These are phyloP conservation scores for Fusarium pininemorale DNA, from an alignment of 2,329 filamentous ascomycete genomes.

Conservation along the genomic window DNA sequence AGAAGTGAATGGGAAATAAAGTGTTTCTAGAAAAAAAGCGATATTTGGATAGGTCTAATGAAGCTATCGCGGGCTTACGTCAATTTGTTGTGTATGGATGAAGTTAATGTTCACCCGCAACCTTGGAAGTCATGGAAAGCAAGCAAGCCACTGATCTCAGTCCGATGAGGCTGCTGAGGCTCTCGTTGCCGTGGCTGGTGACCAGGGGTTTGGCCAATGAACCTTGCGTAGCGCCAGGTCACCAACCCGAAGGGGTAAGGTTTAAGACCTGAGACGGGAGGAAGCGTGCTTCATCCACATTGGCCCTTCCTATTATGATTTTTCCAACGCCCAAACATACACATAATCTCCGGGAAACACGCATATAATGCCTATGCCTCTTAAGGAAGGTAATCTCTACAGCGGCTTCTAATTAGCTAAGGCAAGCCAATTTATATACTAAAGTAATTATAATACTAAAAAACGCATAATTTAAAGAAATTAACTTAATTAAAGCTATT, in stretches of 20 bases:
- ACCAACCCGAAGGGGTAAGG: slow-evolving; percentile 12
- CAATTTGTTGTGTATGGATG: slow-evolving; percentile 21
- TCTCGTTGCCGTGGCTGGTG: slow-evolving; percentile 39
- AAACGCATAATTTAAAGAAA: too few species aligned
- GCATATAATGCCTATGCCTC: too few species aligned
- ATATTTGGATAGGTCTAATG: neutral
- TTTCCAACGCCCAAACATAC: too few species aligned
- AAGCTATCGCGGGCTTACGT: slow-evolving; percentile 26
- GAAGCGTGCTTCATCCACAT: slow-evolving; percentile 26
- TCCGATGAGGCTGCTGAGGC: slow-evolving; percentile 40
- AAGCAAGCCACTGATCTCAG: slow-evolving; percentile 32
- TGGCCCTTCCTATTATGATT: neutral
- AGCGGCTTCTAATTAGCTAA: too few species aligned
- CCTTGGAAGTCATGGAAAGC: slow-evolving; percentile 17
- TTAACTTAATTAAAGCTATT: too few species aligned
- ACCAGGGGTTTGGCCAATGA: slow-evolving; percentile 23
- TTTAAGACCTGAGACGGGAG: slow-evolving; percentile 9
- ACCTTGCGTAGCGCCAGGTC: neutral
- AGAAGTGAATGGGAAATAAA: neutral
- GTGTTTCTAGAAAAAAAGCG: neutral
- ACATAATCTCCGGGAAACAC: too few species aligned
- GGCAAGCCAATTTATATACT: too few species aligned
- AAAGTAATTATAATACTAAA: too few species aligned
- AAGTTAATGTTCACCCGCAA: slow-evolving; percentile 21
- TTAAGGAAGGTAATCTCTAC: too few species aligned